Evolutionary conservation across 2,329 filamentous ascomycete species (phyloP).

Genomic region (Coniochaeta hoffmannii): DNA sequence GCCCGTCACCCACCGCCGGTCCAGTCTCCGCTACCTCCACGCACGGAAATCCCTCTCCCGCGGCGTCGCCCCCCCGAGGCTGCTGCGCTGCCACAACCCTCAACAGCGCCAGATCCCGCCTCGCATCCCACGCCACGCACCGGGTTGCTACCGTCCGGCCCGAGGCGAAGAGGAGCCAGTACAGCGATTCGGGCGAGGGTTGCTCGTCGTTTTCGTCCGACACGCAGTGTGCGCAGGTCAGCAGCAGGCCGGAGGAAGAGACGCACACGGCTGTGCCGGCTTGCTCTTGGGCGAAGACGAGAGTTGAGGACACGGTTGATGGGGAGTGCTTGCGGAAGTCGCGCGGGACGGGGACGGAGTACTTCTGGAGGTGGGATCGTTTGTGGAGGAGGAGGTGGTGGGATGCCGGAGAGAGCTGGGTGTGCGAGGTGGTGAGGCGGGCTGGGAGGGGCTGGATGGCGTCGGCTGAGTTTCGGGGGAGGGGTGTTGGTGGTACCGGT

Average conservation of each 20-base stretch:
- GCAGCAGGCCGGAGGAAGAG: constrained; percentile 30
- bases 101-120: constrained; percentile 38
- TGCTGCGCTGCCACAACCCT: constrained; percentile 23
- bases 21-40: constrained; percentile 8
- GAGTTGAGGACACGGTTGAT: constrained; percentile 14
- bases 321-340: not conserved
- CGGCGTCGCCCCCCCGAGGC: not conserved
- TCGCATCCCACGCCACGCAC: constrained; percentile 31
- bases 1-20: constrained; percentile 12
- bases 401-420: not conserved
- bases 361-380: constrained; percentile 3
- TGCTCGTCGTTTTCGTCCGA: constrained; percentile 29
- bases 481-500: not conserved
- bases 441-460: not conserved
- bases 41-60: constrained; percentile 12
- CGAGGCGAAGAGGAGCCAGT: constrained; percentile 35
- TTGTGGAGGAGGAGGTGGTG: constrained; percentile 5
- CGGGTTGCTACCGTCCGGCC: constrained; percentile 30
- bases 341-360: not conserved
- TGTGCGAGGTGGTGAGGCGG: not conserved
- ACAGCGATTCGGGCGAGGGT: constrained; percentile 17
- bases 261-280: constrained; percentile 45
- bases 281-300: constrained; percentile 41
- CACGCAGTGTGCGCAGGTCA: constrained; percentile 45
- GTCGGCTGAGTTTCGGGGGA: not conserved